Evolutionary conservation across 164 flowering plant genomes (phyloP), one percentile per base, ranked within the genome.

Genomic region (Vitis labrusca): DNA sequence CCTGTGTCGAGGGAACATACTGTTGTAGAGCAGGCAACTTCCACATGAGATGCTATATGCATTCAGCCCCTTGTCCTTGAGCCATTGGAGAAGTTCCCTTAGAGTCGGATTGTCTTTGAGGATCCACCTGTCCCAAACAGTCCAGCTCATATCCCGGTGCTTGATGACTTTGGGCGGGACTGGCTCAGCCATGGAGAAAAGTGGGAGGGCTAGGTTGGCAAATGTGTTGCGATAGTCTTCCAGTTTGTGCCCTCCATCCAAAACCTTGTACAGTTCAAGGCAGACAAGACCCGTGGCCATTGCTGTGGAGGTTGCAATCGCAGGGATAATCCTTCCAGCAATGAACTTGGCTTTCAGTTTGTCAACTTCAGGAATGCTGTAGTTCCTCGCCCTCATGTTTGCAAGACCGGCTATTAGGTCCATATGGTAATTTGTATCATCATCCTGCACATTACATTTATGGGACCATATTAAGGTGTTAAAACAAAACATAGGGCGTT

Each of bases 261-360:
- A 59, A 73, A 85, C 97, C 76, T 92, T 92, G 89, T 91, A 92
- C 23, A 92, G 87, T 73, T 92, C 96, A 32, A 91, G 84, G 83
- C 98, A 92, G 17, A 92, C 97, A 15, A 92, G 86, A 58, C 98
- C 98, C 0, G 98, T 92, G 9, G 94, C 97, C 94, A 92, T 85
- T 1, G 97, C 97, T 0, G 97, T 92, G 53, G 94, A 79, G 27
- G 97, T 91, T 49, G 97, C 98, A 69, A 92, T 91, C 14, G 96
- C 97, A 37, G 98, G 98, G 49, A 92, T 91, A 63, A 91, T 92
- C 77, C 97, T 82, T 6, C 98, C 98, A 15, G 97, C 97, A 59
- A 92, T 92, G 58, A 92, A 91, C 79, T 91, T 92, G 73, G 96
- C 97, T 70, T 89, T 88, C 69, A 92, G 87, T 81, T 88, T 90